Conservation (phyloP, 2,329 filamentous ascomycete species). For the Hypoxylon sp. region DNA sequence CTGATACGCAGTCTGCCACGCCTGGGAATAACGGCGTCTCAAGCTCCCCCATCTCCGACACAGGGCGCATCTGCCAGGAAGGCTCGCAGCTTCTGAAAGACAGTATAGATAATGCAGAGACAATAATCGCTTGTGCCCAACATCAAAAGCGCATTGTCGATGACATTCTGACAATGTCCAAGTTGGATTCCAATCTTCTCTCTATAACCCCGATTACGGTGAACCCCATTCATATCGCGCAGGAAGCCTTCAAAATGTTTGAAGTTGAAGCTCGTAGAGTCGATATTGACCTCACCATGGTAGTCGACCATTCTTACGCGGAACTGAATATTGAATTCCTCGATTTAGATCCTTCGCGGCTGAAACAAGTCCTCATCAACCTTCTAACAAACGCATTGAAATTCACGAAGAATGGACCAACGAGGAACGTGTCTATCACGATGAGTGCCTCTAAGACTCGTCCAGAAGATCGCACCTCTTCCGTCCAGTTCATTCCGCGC, state of each 20-base stretch:
- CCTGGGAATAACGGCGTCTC: conserved; percentile 2
- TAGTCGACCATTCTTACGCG: conserved; percentile 75
- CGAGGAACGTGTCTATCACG: conserved; percentile 68
- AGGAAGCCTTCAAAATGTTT: conserved; percentile 81
- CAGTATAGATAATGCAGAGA: conserved; percentile 83
- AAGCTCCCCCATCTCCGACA: conserved; percentile 8
- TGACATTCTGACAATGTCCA: conserved; percentile 75
- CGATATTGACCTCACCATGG: conserved; percentile 78
- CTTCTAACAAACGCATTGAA: conserved; percentile 77
- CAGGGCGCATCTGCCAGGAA: conserved; percentile 28
- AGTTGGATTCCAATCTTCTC: conserved; percentile 78
- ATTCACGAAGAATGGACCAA: conserved; percentile 72
- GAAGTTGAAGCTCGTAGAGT: conserved; percentile 79
- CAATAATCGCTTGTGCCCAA: conserved; percentile 83
- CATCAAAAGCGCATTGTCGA: conserved; percentile 81
- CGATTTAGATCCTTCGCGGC: conserved; percentile 78
- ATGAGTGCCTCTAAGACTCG: conserved; percentile 63
- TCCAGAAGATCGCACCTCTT: conserved; percentile 61
- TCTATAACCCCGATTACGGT: conserved; percentile 78
- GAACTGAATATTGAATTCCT: conserved; percentile 76
- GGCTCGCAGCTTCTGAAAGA: conserved; percentile 82
- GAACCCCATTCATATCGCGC: conserved; percentile 75
- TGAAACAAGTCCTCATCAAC: conserved; percentile 83
- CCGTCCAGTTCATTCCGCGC: conserved; percentile 74
- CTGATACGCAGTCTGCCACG: conserved; percentile 33